These are phyloP conservation scores for Penicillium sp. DNA, from an alignment of 2,329 filamentous ascomycete species.

Conservation along the genomic window DNA sequence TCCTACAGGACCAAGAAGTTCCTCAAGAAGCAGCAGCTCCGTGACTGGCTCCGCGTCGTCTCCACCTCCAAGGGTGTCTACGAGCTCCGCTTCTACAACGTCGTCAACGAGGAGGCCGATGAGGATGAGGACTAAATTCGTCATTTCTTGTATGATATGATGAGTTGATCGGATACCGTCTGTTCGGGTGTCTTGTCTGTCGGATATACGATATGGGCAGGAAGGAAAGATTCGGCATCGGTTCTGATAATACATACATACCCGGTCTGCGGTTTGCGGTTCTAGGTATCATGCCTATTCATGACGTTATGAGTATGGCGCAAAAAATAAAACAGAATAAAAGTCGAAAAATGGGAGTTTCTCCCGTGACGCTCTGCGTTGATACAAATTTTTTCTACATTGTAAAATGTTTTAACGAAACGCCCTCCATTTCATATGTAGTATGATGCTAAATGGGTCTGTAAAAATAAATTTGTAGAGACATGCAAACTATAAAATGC, in stretches of 20 bases:
- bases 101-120: slow-evolving; percentile 95
- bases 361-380: background rate
- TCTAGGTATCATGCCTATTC: slow-evolving; percentile 7
- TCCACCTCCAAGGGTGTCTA: slow-evolving; percentile 97
- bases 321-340: background rate
- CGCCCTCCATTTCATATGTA: slow-evolving; percentile 40
- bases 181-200: background rate
- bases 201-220: background rate
- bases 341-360: background rate
- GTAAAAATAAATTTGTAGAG: background rate
- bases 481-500: background rate
- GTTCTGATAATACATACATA: background rate
- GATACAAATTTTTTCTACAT: background rate
- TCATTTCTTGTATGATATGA: slow-evolving; percentile 4
- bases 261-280: background rate
- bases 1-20: slow-evolving; percentile 93
- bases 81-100: slow-evolving; percentile 99
- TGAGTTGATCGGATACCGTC: background rate
- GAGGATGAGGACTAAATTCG: slow-evolving; percentile 91
- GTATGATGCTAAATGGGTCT: background rate
- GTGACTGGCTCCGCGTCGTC: slow-evolving; percentile 99
- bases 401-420: background rate
- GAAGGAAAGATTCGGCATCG: background rate
- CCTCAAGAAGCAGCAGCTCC: slow-evolving; percentile 99
- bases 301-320: background rate